Base-by-base conservation (phyloP, 2,329 filamentous ascomycete genomes). In the Madurella fahalii region DNA sequence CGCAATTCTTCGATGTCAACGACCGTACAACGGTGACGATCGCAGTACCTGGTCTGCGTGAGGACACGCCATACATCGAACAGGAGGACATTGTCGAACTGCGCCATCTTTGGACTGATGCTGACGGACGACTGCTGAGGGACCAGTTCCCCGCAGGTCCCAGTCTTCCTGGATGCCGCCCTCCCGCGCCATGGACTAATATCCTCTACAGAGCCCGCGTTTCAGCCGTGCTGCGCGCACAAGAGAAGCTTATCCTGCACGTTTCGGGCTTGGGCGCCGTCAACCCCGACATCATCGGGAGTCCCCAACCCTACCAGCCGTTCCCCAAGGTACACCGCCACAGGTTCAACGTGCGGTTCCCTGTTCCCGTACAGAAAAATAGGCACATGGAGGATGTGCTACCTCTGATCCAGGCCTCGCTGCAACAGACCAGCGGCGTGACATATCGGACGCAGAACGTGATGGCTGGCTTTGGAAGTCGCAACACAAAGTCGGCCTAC, bases 311-410 rank as follows among this genome's bases (percentile, higher is more conserved):
- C 15, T 17, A 34, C 43, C 42, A 40, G 18, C 11, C 34, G 13
- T 16, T 42, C n/a, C 42, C 40, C 11, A 15, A 12, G 5, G 39
- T 42, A 17, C 41, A 50, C 20, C 56, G 18, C 2, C 37, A 55
- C 37, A 55, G n/a, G 32, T 62, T 64, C 53, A 63, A 64, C 50
- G 41, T 65, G 30, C 56, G 51, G n/a, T 62, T 65, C 47, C 54
- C 50, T 12, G 44, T 53, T 5, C 42, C 56, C 2, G 25, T 41
- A 2, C 53, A 56, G 11, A 58, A 58, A 20, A 54, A 53, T 20
- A 20, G 34, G 13, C 47, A 62, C 17, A 57, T 57, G 50, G n/a
- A 48, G 9, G 40, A 56, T 7, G 63, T 58, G 9, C 49, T 63
- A 5, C 41, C 58, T 5, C 31, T 46, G 8, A 43, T 58, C 17